Conservation (phyloP, 2,329 filamentous ascomycete species). For the Penicillium italicum region DNA sequence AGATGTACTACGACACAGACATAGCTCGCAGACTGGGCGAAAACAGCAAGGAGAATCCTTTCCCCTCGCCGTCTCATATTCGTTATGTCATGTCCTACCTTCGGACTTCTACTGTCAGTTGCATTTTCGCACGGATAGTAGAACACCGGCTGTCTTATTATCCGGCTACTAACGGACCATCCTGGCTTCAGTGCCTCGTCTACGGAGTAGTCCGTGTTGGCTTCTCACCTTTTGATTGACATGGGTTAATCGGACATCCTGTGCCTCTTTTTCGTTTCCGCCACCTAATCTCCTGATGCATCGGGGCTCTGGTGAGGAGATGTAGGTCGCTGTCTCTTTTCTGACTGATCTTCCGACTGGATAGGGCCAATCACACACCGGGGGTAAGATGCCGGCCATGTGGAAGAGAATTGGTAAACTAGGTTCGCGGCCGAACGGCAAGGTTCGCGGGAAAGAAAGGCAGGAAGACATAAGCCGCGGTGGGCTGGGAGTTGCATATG, state of each 20-base stretch:
- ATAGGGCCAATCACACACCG: neutral
- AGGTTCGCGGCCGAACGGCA: constrained; percentile 20
- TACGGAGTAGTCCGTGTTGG: neutral
- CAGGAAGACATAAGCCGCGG: constrained; percentile 14
- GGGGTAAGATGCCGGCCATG: neutral
- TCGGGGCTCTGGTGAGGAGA: constrained; percentile 10
- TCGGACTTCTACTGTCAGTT: constrained; percentile 3
- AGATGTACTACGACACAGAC: constrained; percentile 1
- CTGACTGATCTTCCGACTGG: constrained; percentile 12
- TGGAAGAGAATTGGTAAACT: constrained; percentile 11
- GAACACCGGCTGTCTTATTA: neutral
- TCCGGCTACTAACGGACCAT: neutral
- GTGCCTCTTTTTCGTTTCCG: constrained; percentile 7
- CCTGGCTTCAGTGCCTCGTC: constrained; percentile 11
- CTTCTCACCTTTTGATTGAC: neutral
- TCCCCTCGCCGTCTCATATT: constrained; percentile 5
- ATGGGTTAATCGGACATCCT: constrained; percentile 19
- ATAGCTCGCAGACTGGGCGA: constrained; percentile 6
- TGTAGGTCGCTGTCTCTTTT: constrained; percentile 1
- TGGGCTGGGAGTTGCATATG: constrained; percentile 6
- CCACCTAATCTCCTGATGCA: constrained; percentile 18
- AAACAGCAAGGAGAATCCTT: constrained; percentile 21
- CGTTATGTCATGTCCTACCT: constrained; percentile 26
- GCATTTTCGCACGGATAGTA: constrained; percentile 1
- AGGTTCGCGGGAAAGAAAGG: constrained; percentile 16